Percentiles rank a stretch among this genome's conserved stretches.
Evolutionary conservation across 129 eudicot genomes (phyloP).

Genomic region (Pseudognaphalium luteoalbum): DNA sequence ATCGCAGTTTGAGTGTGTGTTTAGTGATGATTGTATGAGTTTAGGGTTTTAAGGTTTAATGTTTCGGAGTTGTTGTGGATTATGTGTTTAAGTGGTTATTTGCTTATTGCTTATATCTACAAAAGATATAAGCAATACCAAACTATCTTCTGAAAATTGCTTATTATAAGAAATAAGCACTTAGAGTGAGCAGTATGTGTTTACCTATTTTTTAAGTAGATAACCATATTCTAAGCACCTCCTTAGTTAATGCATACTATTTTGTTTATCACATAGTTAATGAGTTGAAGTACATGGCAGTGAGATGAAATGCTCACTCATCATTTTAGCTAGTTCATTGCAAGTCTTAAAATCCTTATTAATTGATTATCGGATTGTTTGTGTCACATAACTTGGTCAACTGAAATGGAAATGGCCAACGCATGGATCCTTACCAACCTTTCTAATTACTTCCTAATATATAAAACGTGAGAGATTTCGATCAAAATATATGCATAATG

Average conservation of each 20-base stretch:
- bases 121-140: too few relatives aligned
- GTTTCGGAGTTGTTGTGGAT: neutral
- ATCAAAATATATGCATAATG: neutral
- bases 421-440: neutral
- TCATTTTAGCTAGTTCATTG: neutral
- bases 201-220: neutral
- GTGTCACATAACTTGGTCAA: neutral
- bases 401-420: neutral
- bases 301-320: neutral
- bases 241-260: neutral
- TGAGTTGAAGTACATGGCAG: neutral
- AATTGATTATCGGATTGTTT: neutral
- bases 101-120: too few relatives aligned
- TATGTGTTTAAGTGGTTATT: neutral
- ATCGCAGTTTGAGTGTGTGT: neutral
- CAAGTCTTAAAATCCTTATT: neutral
- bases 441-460: too few relatives aligned
- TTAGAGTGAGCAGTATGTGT: neutral
- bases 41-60: slow-evolving; percentile 17
- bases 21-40: slow-evolving; percentile 4
- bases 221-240: neutral
- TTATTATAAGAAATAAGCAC: neutral
- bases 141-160: neutral
- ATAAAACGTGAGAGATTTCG: neutral
- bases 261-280: neutral